Evolutionary conservation across 305 asterid genomes (phyloP).

Genomic region (Coffea humblotiana): DNA sequence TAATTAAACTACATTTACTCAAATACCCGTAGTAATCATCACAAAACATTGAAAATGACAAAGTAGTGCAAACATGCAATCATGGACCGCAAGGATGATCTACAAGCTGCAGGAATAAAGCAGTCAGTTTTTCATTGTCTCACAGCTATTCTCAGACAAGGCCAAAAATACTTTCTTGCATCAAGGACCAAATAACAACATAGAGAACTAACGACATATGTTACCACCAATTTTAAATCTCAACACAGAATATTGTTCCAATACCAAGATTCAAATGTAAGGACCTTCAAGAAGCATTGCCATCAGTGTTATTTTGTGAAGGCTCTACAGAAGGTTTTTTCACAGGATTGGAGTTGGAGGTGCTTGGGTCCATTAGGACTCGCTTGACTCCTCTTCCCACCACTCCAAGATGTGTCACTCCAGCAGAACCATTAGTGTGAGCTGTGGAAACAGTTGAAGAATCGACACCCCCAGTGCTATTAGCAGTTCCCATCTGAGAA

Average conservation of each 20-base stretch:
- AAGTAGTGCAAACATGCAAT: not conserved
- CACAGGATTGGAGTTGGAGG: conserved; percentile 36
- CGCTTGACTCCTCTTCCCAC: conserved; percentile 98
- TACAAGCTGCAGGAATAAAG: not conserved
- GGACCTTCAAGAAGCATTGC: conserved; percentile 34
- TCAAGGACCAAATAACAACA: not conserved
- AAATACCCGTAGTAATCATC: not conserved
- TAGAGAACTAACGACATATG: not conserved
- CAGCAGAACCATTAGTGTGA: conserved; percentile 54
- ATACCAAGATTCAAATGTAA: not conserved
- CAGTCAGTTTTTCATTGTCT: not conserved
- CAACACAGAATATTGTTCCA: not conserved
- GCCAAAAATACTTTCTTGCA: not conserved
- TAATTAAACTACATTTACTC: not conserved
- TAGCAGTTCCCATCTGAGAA: conserved; percentile 44
- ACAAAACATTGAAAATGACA: not conserved
- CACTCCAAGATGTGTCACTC: conserved; percentile 81
- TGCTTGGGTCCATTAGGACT: conserved; percentile 52
- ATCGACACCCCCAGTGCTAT: conserved; percentile 38
- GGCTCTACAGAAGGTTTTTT: conserved; percentile 66
- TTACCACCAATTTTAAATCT: not conserved
- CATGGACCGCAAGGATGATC: not conserved
- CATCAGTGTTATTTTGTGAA: conserved; percentile 41
- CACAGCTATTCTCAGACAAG: not conserved
- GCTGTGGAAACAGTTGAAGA: conserved; percentile 65